A percentile compares a stretch with the other conserved stretches of the same genome.
phyloP scores from a whole-genome alignment of 352 stramenopile species.

The Thalassiosira allenii region DNA sequence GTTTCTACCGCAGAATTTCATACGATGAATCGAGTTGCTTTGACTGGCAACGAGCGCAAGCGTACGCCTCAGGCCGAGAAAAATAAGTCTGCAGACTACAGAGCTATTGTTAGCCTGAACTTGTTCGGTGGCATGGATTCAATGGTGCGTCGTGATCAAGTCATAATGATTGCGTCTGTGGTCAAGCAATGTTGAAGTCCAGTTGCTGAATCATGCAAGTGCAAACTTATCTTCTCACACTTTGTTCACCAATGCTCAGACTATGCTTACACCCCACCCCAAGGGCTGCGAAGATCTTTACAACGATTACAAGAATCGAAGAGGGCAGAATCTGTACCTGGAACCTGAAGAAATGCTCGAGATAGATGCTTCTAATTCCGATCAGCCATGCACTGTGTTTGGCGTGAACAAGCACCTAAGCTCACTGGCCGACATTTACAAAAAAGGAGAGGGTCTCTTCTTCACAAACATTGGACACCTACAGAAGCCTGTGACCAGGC shows the following conservation, averaged over 20 bases:
- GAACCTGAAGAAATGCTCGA: not conserved
- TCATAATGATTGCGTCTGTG: no score
- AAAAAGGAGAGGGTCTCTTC: constrained; percentile 45
- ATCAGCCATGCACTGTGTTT: constrained; percentile 72
- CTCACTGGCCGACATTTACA: constrained; percentile 55
- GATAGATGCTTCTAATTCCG: not conserved
- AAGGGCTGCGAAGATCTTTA: constrained; percentile 41
- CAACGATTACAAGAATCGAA: constrained; percentile 39
- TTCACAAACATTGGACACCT: constrained; percentile 56
- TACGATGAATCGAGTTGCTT: constrained; percentile 44
- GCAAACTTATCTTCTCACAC: no score
- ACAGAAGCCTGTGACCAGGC: constrained; percentile 40
- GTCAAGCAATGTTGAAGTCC: no score
- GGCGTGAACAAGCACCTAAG: constrained; percentile 59
- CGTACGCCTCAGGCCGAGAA: constrained; percentile 8
- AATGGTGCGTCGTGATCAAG: no score
- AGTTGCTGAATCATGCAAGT: no score
- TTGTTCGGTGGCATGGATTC: constrained; percentile 66
- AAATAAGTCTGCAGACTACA: constrained; percentile 33
- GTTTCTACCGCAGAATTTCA: constrained; percentile 78
- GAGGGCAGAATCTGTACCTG: constrained; percentile 23
- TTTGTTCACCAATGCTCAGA: not conserved
- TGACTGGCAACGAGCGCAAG: constrained; percentile 10
- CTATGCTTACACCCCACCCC: constrained; percentile 32
- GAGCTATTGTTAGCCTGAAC: constrained; percentile 75